These are phyloP conservation scores for Lecanicillium sp. DNA, from an alignment of 2,329 filamentous ascomycete genomes.

Conservation along the genomic window DNA sequence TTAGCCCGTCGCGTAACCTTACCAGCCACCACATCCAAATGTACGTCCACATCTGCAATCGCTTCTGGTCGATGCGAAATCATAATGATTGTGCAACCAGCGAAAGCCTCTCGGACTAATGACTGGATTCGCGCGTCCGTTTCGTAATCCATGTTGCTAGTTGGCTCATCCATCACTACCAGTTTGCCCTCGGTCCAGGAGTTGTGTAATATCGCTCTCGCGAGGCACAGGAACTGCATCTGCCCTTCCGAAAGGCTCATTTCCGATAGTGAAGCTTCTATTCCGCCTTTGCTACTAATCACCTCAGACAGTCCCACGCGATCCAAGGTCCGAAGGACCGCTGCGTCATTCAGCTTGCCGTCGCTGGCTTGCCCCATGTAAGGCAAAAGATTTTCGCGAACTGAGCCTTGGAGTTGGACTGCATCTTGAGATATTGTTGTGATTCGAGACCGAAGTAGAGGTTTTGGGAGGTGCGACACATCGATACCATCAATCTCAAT, in stretches of 20 bases:
- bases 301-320: neutral
- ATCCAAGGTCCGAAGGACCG: neutral
- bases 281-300: neutral
- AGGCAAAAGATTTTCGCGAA: constrained; percentile 34
- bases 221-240: constrained; percentile 4
- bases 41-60: neutral
- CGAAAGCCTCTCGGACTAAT: neutral
- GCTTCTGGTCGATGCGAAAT: neutral
- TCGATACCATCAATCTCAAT: constrained; percentile 38
- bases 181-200: neutral
- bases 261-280: neutral
- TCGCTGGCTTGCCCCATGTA: no score
- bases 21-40: neutral
- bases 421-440: constrained; percentile 42
- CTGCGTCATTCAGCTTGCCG: no score
- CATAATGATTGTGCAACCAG: neutral
- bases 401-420: constrained; percentile 37
- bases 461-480: constrained; percentile 14
- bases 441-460: constrained; percentile 20
- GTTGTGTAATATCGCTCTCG: constrained; percentile 3
- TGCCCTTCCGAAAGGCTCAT: neutral
- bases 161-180: constrained; percentile 4
- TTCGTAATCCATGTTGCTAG: constrained; percentile 1
- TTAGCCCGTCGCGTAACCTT: no score
- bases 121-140: neutral